A percentile compares a stretch with the other conserved stretches of the same genome.
These are phyloP conservation scores for Leucoagaricus sp. DNA, from an alignment of 1,284 basidiomycete species.

Conservation along the genomic window DNA sequence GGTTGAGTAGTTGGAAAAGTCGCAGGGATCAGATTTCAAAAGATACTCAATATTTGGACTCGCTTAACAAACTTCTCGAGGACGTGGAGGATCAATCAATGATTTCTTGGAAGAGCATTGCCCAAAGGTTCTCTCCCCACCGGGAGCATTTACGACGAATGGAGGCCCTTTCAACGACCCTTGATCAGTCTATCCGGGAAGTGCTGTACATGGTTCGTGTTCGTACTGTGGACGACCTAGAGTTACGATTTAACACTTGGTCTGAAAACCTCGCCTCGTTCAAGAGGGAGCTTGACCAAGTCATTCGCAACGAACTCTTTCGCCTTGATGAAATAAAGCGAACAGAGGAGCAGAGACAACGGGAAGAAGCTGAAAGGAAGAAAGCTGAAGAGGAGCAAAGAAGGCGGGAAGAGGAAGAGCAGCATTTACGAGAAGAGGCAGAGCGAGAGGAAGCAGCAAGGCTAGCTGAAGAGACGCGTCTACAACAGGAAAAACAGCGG, in stretches of 20 bases:
- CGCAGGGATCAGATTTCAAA: constrained; percentile 13
- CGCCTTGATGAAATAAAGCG: constrained; percentile 29
- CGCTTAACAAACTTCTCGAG: constrained; percentile 36
- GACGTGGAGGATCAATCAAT: constrained; percentile 17
- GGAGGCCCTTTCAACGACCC: constrained; percentile 41
- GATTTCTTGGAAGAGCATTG: neutral
- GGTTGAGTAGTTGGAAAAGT: constrained; percentile 23
- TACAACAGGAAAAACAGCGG: constrained; percentile 31
- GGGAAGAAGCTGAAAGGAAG: constrained; percentile 28
- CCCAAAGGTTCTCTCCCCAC: constrained; percentile 44
- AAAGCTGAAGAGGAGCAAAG: constrained; percentile 37
- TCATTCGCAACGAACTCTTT: constrained; percentile 30
- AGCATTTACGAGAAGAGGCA: constrained; percentile 28
- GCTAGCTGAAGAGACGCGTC: constrained; percentile 34
- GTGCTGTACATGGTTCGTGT: constrained; percentile 47
- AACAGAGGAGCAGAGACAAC: constrained; percentile 30
- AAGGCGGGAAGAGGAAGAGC: constrained; percentile 28
- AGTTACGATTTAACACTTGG: constrained; percentile 51
- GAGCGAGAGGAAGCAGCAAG: constrained; percentile 35
- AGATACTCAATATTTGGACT: constrained; percentile 32
- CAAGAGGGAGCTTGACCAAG: constrained; percentile 32
- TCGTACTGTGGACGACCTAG: constrained; percentile 48
- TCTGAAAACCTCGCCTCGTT: constrained; percentile 43
- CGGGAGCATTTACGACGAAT: constrained; percentile 54
- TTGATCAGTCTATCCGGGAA: constrained; percentile 44